Evolutionary conservation across 257 asterid species (phyloP).

Genomic region (Echium plantagineum): DNA sequence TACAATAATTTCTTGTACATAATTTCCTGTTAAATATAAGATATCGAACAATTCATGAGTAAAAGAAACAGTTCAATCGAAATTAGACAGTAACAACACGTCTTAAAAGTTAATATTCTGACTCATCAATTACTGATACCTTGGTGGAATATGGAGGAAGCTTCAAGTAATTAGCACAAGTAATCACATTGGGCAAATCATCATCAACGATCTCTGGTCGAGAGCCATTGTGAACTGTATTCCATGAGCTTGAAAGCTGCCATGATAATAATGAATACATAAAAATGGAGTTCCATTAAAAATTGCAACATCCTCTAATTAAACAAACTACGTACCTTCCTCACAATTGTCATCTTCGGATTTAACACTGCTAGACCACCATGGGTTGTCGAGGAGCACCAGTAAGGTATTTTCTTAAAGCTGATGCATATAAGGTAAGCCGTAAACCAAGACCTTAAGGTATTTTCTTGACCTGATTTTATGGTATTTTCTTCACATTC

Average conservation of each 20-base stretch:
- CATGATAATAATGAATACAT: conserved; percentile 3
- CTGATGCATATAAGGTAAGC: too few relatives aligned
- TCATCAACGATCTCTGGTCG: conserved; percentile 83
- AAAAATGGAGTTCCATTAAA: not conserved
- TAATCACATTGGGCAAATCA: conserved; percentile 97
- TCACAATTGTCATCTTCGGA: too few relatives aligned
- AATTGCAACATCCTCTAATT: not conserved
- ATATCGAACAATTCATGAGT: not conserved
- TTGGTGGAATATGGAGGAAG: conserved; percentile 97
- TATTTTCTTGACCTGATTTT: too few relatives aligned
- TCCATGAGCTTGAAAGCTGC: conserved; percentile 68
- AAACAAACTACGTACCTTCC: conserved; percentile 46
- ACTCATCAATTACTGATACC: conserved; percentile 27
- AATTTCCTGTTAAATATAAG: too few relatives aligned
- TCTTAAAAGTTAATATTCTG: not conserved
- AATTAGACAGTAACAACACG: too few relatives aligned
- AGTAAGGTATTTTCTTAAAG: too few relatives aligned
- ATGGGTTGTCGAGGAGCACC: too few relatives aligned
- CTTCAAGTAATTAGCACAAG: conserved; percentile 97
- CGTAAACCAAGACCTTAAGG: too few relatives aligned
- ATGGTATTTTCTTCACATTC: too few relatives aligned
- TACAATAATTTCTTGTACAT: conserved; percentile 82
- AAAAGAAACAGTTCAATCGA: not conserved
- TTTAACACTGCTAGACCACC: too few relatives aligned
- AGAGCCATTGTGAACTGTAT: conserved; percentile 36